These are phyloP conservation scores for Cyclocybe cylindracea DNA, from an alignment of 768 basidiomycete genomes.

Conservation along the genomic window DNA sequence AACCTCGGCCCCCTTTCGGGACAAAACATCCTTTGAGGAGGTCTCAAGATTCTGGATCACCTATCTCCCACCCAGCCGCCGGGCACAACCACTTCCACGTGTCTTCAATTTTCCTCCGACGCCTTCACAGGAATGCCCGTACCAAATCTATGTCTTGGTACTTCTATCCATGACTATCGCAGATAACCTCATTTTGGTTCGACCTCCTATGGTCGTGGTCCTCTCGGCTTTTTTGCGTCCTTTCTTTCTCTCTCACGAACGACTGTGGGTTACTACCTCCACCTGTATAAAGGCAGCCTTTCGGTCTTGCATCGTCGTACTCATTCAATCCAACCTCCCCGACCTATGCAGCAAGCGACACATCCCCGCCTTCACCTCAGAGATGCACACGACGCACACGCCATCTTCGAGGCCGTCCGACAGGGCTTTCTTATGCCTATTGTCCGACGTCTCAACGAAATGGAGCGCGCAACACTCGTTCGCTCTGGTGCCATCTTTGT, in stretches of 20 bases:
- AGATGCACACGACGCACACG: conserved; percentile 66
- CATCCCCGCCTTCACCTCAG: conserved; percentile 67
- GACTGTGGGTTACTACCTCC: conserved; percentile 19
- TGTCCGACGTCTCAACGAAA: conserved; percentile 59
- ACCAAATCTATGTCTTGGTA: conserved; percentile 33
- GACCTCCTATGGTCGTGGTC: conserved; percentile 11
- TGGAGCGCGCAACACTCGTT: conserved; percentile 55
- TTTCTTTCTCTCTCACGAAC: conserved; percentile 26
- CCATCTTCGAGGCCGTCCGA: conserved; percentile 65
- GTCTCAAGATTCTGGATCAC: conserved; percentile 20
- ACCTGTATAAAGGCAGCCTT: conserved; percentile 21
- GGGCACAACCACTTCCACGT: conserved; percentile 22
- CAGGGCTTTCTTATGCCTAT: conserved; percentile 54
- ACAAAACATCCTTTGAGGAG: conserved; percentile 27
- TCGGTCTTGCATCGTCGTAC: conserved; percentile 1
- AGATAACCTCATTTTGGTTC: conserved; percentile 20
- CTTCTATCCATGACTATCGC: conserved; percentile 25
- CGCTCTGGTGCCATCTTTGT: conserved; percentile 66
- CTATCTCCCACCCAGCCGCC: conserved; percentile 21
- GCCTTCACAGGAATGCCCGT: conserved; percentile 25
- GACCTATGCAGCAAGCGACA: conserved; percentile 58
- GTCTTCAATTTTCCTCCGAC: conserved; percentile 24
- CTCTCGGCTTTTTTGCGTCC: conserved; percentile 17
- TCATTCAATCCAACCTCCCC: background rate
- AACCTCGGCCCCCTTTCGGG: conserved; percentile 30